These are phyloP conservation scores for Lyophyllum decastes DNA, from an alignment of 768 basidiomycete species.

Conservation along the genomic window DNA sequence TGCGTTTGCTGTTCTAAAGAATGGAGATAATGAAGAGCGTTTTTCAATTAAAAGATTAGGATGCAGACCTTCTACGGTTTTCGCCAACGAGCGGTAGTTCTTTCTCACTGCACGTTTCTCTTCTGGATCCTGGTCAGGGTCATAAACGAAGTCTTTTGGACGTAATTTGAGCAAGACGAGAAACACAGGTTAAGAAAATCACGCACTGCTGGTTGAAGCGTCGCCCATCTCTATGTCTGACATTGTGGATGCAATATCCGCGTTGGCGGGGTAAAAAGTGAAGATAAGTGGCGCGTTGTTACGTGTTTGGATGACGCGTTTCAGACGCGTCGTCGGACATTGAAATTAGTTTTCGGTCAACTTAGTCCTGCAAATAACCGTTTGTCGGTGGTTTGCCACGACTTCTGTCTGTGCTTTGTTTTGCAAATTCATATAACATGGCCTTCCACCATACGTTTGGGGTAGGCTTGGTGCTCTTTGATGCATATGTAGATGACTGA, in stretches of 20 bases:
- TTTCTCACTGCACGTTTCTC: slow-evolving; percentile 76
- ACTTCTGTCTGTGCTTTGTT: not conserved
- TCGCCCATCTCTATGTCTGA: slow-evolving; percentile 32
- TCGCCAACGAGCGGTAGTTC: slow-evolving; percentile 69
- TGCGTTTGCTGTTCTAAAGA: slow-evolving; percentile 46
- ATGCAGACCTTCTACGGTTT: slow-evolving; percentile 60
- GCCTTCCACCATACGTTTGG: slow-evolving; percentile 18
- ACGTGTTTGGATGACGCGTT: slow-evolving; percentile 14
- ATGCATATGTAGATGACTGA: not conserved
- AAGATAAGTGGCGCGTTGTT: slow-evolving; percentile 10
- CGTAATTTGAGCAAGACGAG: not conserved
- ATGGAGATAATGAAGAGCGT: not conserved
- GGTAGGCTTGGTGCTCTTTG: slow-evolving; percentile 11
- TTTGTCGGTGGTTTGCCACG: no score
- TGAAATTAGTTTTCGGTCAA: not conserved
- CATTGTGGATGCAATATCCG: slow-evolving; percentile 20
- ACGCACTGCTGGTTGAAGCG: slow-evolving; percentile 8
- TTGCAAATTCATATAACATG: slow-evolving; percentile 6
- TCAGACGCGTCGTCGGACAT: slow-evolving; percentile 11
- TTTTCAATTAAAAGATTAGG: not conserved
- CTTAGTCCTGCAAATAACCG: no score
- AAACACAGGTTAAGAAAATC: not conserved
- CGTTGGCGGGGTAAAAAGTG: not conserved
- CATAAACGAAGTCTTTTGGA: slow-evolving; percentile 51
- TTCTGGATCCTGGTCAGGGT: slow-evolving; percentile 84